phyloP scores from a whole-genome alignment of 495 filamentous ascomycete species.

The Lentithecium fluviatile region DNA sequence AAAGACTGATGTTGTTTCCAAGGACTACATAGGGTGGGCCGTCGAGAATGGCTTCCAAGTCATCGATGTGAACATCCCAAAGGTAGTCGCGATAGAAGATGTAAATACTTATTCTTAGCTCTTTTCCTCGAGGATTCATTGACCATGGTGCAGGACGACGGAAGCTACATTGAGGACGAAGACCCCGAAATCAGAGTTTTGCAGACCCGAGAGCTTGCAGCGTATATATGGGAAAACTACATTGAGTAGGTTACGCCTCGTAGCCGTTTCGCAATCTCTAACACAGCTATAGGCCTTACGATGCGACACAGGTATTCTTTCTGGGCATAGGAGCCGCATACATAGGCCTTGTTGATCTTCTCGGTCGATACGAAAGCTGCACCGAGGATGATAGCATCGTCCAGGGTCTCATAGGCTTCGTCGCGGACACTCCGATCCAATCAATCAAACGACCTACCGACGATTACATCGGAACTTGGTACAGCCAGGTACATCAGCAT shows the following conservation, averaged over 20 bases:
- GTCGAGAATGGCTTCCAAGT: conserved; percentile 69
- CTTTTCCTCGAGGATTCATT: background rate
- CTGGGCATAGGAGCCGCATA: conserved; percentile 70
- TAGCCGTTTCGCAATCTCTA: background rate
- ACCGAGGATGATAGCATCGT: conserved; percentile 32
- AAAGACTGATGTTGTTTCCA: conserved; percentile 70
- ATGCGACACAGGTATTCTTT: conserved; percentile 70
- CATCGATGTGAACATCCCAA: conserved; percentile 67
- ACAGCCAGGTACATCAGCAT: conserved; percentile 35
- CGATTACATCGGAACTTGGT: conserved; percentile 46
- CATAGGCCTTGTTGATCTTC: conserved; percentile 47
- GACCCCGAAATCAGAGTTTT: conserved; percentile 6
- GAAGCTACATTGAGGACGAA: conserved; percentile 26
- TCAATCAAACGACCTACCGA: conserved; percentile 41
- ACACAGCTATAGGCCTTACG: conserved; percentile 53
- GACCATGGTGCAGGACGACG: conserved; percentile 30
- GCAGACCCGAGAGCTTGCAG: conserved; percentile 70
- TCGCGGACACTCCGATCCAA: conserved; percentile 44
- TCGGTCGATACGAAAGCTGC: conserved; percentile 36
- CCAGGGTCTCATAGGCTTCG: conserved; percentile 39
- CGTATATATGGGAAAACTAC: conserved; percentile 96
- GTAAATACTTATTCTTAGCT: conserved; percentile 43
- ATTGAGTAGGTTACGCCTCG: conserved; percentile 59
- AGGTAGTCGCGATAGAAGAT: conserved; percentile 37
- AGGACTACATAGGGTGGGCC: conserved; percentile 81